Percentiles rank a stretch among this genome's conserved stretches.
Evolutionary conservation across 192 early-diverging fungal genomes (phyloP).

Genomic region (Umbelopsis vinacea): DNA sequence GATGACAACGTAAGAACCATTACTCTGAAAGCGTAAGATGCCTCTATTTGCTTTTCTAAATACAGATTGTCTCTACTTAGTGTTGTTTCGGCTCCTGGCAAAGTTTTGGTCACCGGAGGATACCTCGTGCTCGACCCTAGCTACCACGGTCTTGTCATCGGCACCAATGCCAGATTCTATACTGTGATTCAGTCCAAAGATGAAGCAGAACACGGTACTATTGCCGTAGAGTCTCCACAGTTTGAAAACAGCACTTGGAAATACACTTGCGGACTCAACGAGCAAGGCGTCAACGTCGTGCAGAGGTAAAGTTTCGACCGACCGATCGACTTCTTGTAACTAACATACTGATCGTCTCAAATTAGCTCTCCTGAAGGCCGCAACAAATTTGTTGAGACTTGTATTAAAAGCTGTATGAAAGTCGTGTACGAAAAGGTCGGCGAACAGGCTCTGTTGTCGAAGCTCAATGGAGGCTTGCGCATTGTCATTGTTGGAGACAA

Average conservation of each 20-base stretch:
- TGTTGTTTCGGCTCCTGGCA: constrained; percentile 91
- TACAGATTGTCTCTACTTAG: constrained; percentile 22
- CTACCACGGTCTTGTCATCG: constrained; percentile 84
- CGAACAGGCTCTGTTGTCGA: constrained; percentile 28
- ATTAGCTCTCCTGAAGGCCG: constrained; percentile 25
- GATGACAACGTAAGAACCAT: constrained; percentile 17
- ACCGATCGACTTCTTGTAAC: too few relatives aligned
- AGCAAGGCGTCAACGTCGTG: constrained; percentile 44
- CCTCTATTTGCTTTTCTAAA: background rate
- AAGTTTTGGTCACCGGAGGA: constrained; percentile 91
- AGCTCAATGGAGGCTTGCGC: constrained; percentile 55
- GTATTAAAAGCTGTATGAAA: constrained; percentile 50
- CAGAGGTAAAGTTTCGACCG: constrained; percentile 34
- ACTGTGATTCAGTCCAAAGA: constrained; percentile 50
- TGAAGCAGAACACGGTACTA: constrained; percentile 28
- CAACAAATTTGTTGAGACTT: constrained; percentile 74
- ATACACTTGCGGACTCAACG: constrained; percentile 49
- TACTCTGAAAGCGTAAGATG: background rate
- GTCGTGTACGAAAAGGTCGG: constrained; percentile 44
- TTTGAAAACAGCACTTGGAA: constrained; percentile 85
- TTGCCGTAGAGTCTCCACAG: constrained; percentile 81
- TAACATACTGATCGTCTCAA: background rate
- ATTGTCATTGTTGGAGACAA: constrained; percentile 90
- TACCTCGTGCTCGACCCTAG: constrained; percentile 89
- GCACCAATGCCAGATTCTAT: constrained; percentile 86